Evolutionary conservation across 331 rosid genomes (phyloP).

Genomic region (Quercus lobata): DNA sequence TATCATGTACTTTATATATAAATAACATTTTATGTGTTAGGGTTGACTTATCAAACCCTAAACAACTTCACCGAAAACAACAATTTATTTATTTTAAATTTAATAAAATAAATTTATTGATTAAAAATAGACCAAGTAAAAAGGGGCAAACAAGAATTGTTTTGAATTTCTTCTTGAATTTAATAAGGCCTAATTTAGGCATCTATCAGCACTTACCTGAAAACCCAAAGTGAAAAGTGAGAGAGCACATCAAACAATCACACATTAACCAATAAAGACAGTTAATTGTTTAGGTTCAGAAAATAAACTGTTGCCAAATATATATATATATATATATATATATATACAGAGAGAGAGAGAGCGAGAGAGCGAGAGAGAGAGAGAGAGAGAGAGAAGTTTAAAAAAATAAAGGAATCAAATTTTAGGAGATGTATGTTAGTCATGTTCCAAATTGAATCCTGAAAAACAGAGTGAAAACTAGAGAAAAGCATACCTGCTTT

Average conservation of each 20-base stretch:
- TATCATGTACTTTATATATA: too few species aligned
- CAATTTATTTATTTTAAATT: too few species aligned
- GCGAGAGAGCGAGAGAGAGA: background rate
- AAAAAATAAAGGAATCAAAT: background rate
- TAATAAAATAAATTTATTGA: background rate
- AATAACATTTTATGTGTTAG: too few species aligned
- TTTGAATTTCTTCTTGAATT: background rate
- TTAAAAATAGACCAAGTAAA: background rate
- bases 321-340: too few species aligned
- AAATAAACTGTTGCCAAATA: background rate
- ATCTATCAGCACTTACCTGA: background rate
- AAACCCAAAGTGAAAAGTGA: too few species aligned
- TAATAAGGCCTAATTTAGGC: background rate
- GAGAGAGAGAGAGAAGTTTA: background rate
- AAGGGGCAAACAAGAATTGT: background rate
- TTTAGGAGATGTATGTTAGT: background rate
- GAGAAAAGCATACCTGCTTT: constrained; percentile 61
- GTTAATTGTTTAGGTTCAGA: background rate
- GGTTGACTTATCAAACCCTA: too few species aligned
- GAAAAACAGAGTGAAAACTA: background rate
- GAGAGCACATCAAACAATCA: background rate
- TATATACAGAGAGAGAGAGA: background rate
- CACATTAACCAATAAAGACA: background rate
- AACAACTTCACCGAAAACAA: too few species aligned
- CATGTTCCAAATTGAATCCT: background rate